Percentiles rank a stretch among this genome's conserved stretches.
phyloP scores from a whole-genome alignment of 208 protist species.

The Porcisia hertigi region DNA sequence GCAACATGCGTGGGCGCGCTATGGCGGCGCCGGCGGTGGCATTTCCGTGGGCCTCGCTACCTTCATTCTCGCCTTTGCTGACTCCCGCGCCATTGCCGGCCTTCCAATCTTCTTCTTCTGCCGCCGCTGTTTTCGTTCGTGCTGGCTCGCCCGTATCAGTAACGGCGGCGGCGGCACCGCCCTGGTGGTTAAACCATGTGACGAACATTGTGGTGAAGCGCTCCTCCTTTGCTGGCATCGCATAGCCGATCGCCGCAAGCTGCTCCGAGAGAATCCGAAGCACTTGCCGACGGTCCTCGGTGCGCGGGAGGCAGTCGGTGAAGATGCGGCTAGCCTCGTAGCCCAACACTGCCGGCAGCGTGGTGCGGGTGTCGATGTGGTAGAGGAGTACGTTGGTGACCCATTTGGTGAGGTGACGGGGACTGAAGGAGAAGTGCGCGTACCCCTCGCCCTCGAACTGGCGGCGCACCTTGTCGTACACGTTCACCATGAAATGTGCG shows the following conservation, averaged over 20 bases:
- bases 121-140: background rate
- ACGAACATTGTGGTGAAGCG: slow-evolving; percentile 83
- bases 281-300: slow-evolving; percentile 70
- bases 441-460: slow-evolving; percentile 94
- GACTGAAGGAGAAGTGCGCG: slow-evolving; percentile 96
- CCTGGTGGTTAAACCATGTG: slow-evolving; percentile 68
- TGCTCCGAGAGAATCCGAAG: slow-evolving; percentile 80
- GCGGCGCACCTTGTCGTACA: slow-evolving; percentile 92
- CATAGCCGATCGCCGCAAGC: slow-evolving; percentile 86
- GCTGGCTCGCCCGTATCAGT: background rate
- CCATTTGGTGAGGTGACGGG: slow-evolving; percentile 95
- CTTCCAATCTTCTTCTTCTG: background rate
- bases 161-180: slow-evolving; percentile 1
- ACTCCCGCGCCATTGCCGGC: background rate
- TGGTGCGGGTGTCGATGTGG: slow-evolving; percentile 81
- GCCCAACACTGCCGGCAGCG: slow-evolving; percentile 91
- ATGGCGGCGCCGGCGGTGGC: background rate
- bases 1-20: slow-evolving; percentile 7
- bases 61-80: background rate
- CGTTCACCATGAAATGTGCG: slow-evolving; percentile 90
- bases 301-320: slow-evolving; percentile 89
- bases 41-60: background rate
- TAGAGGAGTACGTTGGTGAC: slow-evolving; percentile 92
- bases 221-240: slow-evolving; percentile 68
- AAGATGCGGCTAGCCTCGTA: slow-evolving; percentile 95